A percentile compares a stretch with the other conserved stretches of the same genome.
phyloP scores from a whole-genome alignment of 345 rosid species.

The Trapa incisa region DNA sequence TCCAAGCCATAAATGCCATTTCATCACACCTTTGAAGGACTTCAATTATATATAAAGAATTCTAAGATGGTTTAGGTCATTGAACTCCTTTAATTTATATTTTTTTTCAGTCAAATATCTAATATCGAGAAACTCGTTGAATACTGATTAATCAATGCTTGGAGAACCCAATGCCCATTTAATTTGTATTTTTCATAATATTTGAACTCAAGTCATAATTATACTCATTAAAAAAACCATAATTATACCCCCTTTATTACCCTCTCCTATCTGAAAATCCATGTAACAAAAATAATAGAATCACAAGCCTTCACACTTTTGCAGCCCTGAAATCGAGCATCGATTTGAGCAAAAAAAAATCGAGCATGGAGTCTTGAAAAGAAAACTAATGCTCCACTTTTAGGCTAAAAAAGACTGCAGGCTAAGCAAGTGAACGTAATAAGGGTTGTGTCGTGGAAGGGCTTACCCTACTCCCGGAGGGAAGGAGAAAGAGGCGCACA shows the following conservation, averaged over 20 bases:
- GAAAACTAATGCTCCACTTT: neutral
- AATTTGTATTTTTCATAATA: too few relatives aligned
- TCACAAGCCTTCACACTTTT: neutral
- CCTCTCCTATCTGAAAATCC: neutral
- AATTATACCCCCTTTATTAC: too few relatives aligned
- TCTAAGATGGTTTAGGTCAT: too few relatives aligned
- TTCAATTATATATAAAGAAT: neutral
- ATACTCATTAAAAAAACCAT: too few relatives aligned
- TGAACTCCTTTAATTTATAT: too few relatives aligned
- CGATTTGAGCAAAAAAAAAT: neutral
- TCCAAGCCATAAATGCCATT: constrained; percentile 4
- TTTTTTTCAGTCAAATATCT: too few relatives aligned
- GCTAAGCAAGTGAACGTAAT: neutral
- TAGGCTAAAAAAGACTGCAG: neutral
- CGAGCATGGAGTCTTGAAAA: too few relatives aligned
- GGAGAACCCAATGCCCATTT: too few relatives aligned
- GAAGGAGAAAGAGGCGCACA: constrained; percentile 95
- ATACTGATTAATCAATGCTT: too few relatives aligned
- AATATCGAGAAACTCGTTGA: too few relatives aligned
- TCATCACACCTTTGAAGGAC: neutral
- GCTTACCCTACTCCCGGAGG: constrained; percentile 73
- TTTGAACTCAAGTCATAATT: too few relatives aligned
- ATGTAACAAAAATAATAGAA: constrained; percentile 7
- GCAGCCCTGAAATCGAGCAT: neutral
- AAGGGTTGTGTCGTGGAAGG: neutral